Evolutionary conservation across 768 basidiomycete genomes (phyloP).

Genomic region (Serpula lacrymans): DNA sequence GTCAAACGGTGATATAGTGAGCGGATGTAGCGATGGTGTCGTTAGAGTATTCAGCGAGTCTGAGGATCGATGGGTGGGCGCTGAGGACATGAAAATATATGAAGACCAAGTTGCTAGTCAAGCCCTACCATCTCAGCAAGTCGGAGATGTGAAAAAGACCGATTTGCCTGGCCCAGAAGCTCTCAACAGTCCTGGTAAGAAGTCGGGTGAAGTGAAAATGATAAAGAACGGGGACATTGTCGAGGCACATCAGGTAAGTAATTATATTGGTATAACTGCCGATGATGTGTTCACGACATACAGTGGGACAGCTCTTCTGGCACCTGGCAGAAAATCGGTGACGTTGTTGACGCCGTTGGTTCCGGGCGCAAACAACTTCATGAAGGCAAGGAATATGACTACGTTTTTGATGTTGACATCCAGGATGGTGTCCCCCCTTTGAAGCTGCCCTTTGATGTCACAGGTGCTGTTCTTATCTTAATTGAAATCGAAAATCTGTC

Average conservation of each 20-base stretch:
- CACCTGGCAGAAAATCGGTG: slow-evolving; percentile 91
- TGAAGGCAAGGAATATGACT: slow-evolving; percentile 94
- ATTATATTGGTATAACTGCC: background rate
- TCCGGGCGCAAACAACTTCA: slow-evolving; percentile 88
- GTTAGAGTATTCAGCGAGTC: slow-evolving; percentile 82
- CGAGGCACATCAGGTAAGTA: slow-evolving; percentile 83
- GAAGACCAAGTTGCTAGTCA: slow-evolving; percentile 77
- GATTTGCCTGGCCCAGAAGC: slow-evolving; percentile 89
- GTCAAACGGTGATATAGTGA: slow-evolving; percentile 90
- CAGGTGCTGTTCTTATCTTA: slow-evolving; percentile 46
- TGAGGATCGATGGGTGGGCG: slow-evolving; percentile 70
- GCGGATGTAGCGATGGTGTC: slow-evolving; percentile 84
- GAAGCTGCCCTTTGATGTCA: slow-evolving; percentile 90
- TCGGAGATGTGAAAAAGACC: slow-evolving; percentile 90
- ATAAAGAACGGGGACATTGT: slow-evolving; percentile 74
- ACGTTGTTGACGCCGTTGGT: slow-evolving; percentile 93
- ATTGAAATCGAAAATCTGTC: background rate
- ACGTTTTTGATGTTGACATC: slow-evolving; percentile 98
- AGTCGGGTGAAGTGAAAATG: slow-evolving; percentile 93
- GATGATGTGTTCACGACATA: slow-evolving; percentile 5
- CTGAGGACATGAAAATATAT: slow-evolving; percentile 60
- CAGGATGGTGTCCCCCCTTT: slow-evolving; percentile 89
- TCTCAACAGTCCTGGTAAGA: slow-evolving; percentile 74
- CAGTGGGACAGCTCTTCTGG: slow-evolving; percentile 76
- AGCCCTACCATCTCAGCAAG: slow-evolving; percentile 77